Percentiles rank a stretch among this genome's conserved stretches.
Evolutionary conservation across 2,329 filamentous ascomycete genomes (phyloP).

Genomic region (Metarhizium rileyi): DNA sequence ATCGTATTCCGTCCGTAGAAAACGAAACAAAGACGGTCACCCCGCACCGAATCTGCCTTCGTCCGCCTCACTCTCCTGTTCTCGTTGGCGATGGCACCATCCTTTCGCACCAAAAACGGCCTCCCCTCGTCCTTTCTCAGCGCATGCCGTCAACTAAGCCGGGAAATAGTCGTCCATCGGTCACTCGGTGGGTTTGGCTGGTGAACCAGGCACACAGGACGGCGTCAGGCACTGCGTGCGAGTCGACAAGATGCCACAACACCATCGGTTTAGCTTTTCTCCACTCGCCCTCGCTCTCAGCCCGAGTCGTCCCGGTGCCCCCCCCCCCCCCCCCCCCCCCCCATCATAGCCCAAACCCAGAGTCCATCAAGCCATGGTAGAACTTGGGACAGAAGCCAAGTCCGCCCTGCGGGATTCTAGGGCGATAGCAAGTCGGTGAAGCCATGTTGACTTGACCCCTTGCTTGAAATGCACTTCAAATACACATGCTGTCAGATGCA

Average conservation of each 20-base stretch:
- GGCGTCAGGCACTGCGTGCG: not conserved
- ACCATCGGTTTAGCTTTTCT: not conserved
- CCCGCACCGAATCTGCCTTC: not conserved
- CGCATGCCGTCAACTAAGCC: not conserved
- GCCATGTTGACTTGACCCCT: not conserved
- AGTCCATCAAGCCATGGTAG: not conserved
- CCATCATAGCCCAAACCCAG: not conserved
- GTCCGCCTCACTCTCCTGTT: not conserved
- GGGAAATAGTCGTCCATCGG: not conserved
- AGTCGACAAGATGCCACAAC: not conserved
- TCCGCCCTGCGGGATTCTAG: not conserved
- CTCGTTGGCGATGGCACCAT: not conserved
- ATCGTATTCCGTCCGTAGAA: not conserved
- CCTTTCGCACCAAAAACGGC: not conserved
- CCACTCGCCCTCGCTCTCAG: not conserved
- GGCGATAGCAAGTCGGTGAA: not conserved
- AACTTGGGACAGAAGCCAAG: not conserved
- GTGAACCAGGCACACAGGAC: not conserved
- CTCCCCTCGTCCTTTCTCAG: not conserved
- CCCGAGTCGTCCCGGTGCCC: not conserved
- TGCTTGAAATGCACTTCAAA: not conserved
- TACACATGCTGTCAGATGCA: not conserved
- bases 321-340: no score
- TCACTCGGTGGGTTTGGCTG: conserved; percentile 1
- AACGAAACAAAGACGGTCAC: not conserved